A percentile compares a stretch with the other conserved stretches of the same genome.
phyloP scores from a whole-genome alignment of 192 early-diverging fungal genomes.

The Martensiomyces pterosporus region DNA sequence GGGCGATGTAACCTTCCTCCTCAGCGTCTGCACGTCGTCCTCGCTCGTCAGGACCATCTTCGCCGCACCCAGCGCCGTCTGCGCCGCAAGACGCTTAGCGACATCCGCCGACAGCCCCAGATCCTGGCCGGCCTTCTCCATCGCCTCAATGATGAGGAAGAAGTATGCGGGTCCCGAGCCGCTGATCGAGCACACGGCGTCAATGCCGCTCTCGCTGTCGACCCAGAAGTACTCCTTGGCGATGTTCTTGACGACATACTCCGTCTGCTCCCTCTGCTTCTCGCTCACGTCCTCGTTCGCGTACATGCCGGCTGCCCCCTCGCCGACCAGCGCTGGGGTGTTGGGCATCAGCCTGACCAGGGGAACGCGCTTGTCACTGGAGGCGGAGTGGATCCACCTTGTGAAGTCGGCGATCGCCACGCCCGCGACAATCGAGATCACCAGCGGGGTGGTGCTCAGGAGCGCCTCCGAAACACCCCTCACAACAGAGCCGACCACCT shows the following conservation, averaged over 20 bases:
- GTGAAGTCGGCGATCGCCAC: constrained; percentile 70
- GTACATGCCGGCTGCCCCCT: constrained; percentile 85
- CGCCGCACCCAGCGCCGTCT: constrained; percentile 90
- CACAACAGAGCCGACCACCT: constrained; percentile 73
- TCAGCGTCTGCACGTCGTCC: constrained; percentile 68
- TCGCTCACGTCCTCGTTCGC: constrained; percentile 59
- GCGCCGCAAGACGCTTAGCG: constrained; percentile 76
- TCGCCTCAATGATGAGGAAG: constrained; percentile 86
- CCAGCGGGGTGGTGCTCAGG: constrained; percentile 56
- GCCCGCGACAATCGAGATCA: constrained; percentile 89
- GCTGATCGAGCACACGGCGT: constrained; percentile 84
- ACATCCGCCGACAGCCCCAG: constrained; percentile 70
- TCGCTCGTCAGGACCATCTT: constrained; percentile 69
- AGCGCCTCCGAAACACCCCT: constrained; percentile 53
- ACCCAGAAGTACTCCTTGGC: constrained; percentile 84
- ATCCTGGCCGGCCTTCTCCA: constrained; percentile 74
- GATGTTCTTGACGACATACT: constrained; percentile 67
- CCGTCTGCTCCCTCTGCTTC: constrained; percentile 61
- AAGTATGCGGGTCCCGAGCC: constrained; percentile 97
- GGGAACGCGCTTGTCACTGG: constrained; percentile 27
- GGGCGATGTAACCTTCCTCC: constrained; percentile 87
- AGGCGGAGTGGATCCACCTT: constrained; percentile 60
- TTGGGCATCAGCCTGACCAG: constrained; percentile 93
- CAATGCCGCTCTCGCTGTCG: constrained; percentile 67
- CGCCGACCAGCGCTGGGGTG: constrained; percentile 83